A percentile compares a stretch with the other conserved stretches of the same genome.
phyloP scores from a whole-genome alignment of 306 rosid species.

The Sechiopsis laciniata region DNA sequence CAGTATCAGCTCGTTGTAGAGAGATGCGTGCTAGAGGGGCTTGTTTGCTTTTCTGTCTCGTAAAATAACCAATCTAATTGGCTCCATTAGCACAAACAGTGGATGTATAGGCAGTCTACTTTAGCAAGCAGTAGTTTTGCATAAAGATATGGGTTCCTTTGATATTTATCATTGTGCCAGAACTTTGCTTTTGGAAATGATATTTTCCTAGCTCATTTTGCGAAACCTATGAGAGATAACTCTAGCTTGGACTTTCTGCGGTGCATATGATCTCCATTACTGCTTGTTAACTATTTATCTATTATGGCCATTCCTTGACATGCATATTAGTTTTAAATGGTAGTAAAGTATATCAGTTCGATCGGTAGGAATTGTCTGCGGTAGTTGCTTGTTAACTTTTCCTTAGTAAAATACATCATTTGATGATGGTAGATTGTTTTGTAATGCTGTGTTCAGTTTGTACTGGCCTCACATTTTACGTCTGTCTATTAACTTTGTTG shows the following conservation, averaged over 20 bases:
- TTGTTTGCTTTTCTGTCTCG: background rate
- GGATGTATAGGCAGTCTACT: slow-evolving; percentile 1
- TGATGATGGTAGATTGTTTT: background rate
- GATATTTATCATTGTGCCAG: background rate
- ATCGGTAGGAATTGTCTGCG: background rate
- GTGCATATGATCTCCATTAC: background rate
- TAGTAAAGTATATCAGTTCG: background rate
- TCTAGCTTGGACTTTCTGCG: background rate
- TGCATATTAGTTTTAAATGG: background rate
- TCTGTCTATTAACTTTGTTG: background rate
- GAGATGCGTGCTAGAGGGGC: background rate
- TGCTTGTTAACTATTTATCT: background rate
- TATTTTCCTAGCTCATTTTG: background rate
- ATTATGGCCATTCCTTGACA: background rate
- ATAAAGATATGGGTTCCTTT: background rate
- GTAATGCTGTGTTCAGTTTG: background rate
- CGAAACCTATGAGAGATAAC: background rate
- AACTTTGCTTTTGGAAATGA: background rate
- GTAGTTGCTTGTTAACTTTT: too few relatives aligned
- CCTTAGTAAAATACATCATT: background rate
- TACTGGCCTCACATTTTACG: background rate
- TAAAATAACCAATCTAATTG: background rate
- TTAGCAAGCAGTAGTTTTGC: background rate
- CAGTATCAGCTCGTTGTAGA: background rate
- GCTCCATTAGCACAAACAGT: background rate